Evolutionary conservation across 495 filamentous ascomycete species (phyloP).

Genomic region (Penicillium dipodomyicola): DNA sequence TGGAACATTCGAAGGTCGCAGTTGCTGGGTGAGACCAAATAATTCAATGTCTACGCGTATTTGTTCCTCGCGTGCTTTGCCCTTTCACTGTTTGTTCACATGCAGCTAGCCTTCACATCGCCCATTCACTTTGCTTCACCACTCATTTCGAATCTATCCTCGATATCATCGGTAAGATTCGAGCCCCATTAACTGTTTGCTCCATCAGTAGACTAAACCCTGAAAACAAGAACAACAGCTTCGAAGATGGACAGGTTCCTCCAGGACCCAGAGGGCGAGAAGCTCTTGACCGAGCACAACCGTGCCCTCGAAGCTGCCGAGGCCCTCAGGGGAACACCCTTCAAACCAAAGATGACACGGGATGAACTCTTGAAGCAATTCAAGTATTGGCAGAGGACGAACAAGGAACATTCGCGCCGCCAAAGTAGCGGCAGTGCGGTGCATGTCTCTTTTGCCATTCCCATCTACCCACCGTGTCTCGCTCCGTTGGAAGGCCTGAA

Average conservation of each 20-base stretch:
- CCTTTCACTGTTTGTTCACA: background rate
- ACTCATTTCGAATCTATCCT: background rate
- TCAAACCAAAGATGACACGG: background rate
- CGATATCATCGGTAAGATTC: background rate
- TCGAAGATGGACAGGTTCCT: background rate
- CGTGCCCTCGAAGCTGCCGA: background rate
- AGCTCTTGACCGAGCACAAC: background rate
- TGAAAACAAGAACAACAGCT: background rate
- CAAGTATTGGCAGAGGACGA: background rate
- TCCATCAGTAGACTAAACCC: background rate
- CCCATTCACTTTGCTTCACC: background rate
- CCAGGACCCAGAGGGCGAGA: background rate
- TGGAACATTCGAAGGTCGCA: background rate
- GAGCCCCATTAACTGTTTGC: background rate
- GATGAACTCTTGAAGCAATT: background rate
- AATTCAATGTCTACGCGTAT: background rate
- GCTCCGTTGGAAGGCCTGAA: constrained; percentile 19
- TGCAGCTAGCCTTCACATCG: background rate
- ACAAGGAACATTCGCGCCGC: background rate
- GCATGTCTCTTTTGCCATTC: background rate
- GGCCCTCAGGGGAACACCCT: background rate
- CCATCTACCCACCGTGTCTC: constrained; percentile 11
- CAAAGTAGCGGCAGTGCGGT: background rate
- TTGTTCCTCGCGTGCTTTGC: background rate
- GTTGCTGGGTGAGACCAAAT: background rate